phyloP scores from a whole-genome alignment of 2,329 filamentous ascomycete species.

The Beauveria pseudobassiana region DNA sequence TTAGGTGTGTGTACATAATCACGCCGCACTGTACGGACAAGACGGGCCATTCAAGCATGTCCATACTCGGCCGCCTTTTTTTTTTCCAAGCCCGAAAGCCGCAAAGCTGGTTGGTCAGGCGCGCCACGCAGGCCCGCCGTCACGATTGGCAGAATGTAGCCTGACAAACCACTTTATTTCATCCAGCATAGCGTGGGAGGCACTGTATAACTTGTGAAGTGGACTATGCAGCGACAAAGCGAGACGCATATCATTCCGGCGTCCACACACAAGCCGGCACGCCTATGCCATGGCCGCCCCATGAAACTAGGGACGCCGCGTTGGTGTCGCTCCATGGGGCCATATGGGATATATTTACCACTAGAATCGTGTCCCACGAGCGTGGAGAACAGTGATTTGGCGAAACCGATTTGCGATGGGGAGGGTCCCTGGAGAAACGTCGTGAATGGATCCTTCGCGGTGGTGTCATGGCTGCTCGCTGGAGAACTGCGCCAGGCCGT shows the following conservation, averaged over 20 bases:
- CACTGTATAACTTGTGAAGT: neutral
- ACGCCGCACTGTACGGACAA: neutral
- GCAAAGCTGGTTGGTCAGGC: neutral
- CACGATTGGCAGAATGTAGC: neutral
- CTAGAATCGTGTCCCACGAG: no score
- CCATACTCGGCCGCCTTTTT: neutral
- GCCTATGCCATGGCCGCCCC: neutral
- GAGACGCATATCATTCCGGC: neutral
- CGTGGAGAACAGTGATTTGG: no score
- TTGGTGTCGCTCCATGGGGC: neutral
- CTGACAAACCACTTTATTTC: conserved; percentile 5
- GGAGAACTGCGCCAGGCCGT: neutral
- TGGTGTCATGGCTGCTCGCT: neutral
- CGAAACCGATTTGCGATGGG: no score
- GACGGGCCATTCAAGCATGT: no score
- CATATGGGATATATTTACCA: neutral
- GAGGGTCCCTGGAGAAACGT: neutral
- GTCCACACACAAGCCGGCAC: neutral
- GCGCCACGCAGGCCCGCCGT: neutral
- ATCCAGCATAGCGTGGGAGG: neutral
- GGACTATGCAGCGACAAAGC: neutral
- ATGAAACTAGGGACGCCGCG: neutral
- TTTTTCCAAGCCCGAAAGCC: neutral
- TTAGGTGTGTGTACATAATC: neutral
- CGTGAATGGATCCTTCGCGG: neutral